Percentiles rank a stretch among this genome's conserved stretches.
Conservation (phyloP, 441 rosid species). For the Isatis lusitanica region DNA sequence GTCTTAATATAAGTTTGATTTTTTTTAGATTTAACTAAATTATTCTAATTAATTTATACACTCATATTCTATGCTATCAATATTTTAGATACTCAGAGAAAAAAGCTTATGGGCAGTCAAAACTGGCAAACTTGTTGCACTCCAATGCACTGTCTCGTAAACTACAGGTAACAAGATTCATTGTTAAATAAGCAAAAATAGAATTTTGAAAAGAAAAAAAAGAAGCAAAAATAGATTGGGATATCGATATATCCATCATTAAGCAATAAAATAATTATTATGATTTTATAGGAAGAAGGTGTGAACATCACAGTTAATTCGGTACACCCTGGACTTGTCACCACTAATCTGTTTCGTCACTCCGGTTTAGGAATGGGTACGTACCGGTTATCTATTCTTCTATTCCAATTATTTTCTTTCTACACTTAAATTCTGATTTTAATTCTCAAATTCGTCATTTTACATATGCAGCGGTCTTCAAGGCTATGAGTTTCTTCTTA, state of each 20-base stretch:
- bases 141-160: constrained; percentile 82
- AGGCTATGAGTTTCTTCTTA: constrained; percentile 51
- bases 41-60: background rate
- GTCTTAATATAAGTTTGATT: background rate
- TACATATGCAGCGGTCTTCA: constrained; percentile 49
- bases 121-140: constrained; percentile 78
- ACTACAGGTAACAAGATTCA: constrained; percentile 49
- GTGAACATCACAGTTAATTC: constrained; percentile 77
- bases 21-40: background rate
- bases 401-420: background rate
- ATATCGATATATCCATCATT: background rate
- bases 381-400: constrained; percentile 4
- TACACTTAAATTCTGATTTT: background rate
- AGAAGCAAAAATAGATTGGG: background rate
- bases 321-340: constrained; percentile 85
- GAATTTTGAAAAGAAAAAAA: no score
- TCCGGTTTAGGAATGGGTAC: constrained; percentile 41
- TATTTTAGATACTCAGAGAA: constrained; percentile 68
- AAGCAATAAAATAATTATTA: background rate
- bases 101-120: constrained; percentile 92
- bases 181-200: background rate
- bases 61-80: background rate
- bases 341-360: constrained; percentile 73
- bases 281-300: constrained; percentile 61
- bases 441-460: background rate